Evolutionary conservation across 176 grass and related monocot species (phyloP).

Genomic region (Triticum timopheevii): DNA sequence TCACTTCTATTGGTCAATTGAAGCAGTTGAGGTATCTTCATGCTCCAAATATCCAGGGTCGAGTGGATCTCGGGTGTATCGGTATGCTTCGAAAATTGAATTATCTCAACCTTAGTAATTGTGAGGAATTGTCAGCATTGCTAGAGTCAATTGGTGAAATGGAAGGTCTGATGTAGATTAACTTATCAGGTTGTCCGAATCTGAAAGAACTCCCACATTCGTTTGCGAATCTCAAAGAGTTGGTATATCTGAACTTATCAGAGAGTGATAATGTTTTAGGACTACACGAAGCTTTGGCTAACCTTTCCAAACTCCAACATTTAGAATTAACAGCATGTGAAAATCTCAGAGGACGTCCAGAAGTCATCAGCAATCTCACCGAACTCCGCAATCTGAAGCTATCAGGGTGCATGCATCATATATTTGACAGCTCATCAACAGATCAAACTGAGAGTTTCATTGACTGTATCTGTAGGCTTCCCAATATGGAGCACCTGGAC

Average conservation of each 20-base stretch:
- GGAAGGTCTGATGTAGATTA: not conserved
- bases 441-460: not conserved
- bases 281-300: not conserved
- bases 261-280: too few relatives aligned
- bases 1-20: not conserved
- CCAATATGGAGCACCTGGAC: constrained; percentile 3
- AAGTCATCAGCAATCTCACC: not conserved
- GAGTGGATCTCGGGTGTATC: not conserved
- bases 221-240: not conserved
- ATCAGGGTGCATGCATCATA: not conserved
- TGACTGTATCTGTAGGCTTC: not conserved
- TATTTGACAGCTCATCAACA: not conserved
- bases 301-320: not conserved
- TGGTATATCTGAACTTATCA: not conserved
- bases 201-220: not conserved
- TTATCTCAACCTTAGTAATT: not conserved
- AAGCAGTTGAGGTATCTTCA: constrained; percentile 1
- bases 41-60: not conserved
- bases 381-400: not conserved
- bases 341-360: not conserved
- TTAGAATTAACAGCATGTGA: not conserved
- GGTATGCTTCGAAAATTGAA: not conserved
- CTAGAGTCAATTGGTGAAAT: not conserved
- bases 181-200: not conserved
- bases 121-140: not conserved